phyloP scores from a whole-genome alignment of 2,329 filamentous ascomycete genomes.

The Fusarium irregulare region DNA sequence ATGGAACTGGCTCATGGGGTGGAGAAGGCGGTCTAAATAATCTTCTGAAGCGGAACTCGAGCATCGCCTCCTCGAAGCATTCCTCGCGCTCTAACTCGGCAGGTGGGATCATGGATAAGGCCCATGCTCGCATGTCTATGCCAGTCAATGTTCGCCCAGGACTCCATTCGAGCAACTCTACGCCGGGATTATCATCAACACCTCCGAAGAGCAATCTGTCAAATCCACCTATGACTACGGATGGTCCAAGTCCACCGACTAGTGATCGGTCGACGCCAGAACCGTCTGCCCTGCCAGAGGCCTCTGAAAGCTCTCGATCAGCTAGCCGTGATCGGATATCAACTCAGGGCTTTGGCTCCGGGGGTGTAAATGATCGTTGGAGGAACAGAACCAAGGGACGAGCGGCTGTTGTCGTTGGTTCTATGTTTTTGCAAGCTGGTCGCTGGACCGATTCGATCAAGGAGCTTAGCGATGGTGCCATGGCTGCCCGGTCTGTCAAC shows the following conservation, averaged over 20 bases:
- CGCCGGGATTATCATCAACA: constrained; percentile 62
- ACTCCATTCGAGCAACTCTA: constrained; percentile 59
- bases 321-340: constrained; percentile 66
- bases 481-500: constrained; percentile 79
- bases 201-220: constrained; percentile 62
- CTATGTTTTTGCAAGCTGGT: constrained; percentile 87
- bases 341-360: constrained; percentile 77
- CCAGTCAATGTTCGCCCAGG: constrained; percentile 66
- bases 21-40: constrained; percentile 53
- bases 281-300: constrained; percentile 52
- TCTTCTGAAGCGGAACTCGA: constrained; percentile 65
- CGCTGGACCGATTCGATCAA: constrained; percentile 89
- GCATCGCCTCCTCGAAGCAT: constrained; percentile 57
- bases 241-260: constrained; percentile 55
- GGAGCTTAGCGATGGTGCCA: constrained; percentile 83
- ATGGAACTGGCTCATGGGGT: constrained; percentile 55
- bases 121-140: constrained; percentile 82
- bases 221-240: constrained; percentile 61
- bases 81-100: constrained; percentile 66
- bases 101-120: constrained; percentile 66
- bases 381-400: constrained; percentile 85
- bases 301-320: constrained; percentile 60
- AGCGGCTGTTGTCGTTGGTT: constrained; percentile 82
- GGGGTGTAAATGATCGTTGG: constrained; percentile 79
- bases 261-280: constrained; percentile 58